Base-by-base conservation (phyloP, 2,329 filamentous ascomycete genomes). In the Coniochaeta pulveracea region DNA sequence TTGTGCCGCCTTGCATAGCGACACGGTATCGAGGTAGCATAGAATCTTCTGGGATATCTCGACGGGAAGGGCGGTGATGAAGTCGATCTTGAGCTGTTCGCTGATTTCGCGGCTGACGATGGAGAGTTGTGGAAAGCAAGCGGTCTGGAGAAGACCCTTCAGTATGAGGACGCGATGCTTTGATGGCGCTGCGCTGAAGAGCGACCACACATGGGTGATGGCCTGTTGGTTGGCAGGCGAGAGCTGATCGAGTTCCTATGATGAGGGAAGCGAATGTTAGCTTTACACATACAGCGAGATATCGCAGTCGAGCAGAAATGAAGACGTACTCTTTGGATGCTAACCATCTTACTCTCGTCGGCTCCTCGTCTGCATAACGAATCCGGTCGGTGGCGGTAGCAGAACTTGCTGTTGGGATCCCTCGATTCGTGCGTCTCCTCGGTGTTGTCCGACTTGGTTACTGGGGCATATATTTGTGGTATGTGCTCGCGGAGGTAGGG, bases 11-110 rank as follows among this genome's bases (percentile, higher is more conserved):
- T 94, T 94, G 64, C 91, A 96, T 0, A 98, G 69, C 1, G 89
- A 95, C 3, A 83, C 81, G 1, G 89, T 95, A 55, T 98, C 91
- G 37, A 98, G 78, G 47, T 83, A 91, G 47, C 81, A 88, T 3
- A 98, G 69, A 23, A 98, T 89, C 56, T 93, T 93, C 61, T 93
- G 91, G 12, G 86, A 85, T 19, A 98, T 72, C 59, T 98, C 91
- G 25, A 80, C 72, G 5, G 91, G 91, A 1, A 98, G 68, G 6
- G 89, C 86, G 21, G 81, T 76, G 32, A 98, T 64, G 52, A 96
- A 98, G 60, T 98, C 91, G 60, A 98, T 96, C 56, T 93, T 91
- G 49, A 98, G 88, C 41, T 96, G 80, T 43, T 96, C 88, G 41
- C 85, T 81, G 28, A 98, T 84, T 43, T 86, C 84, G 40, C 85